Percentiles rank a stretch among this genome's conserved stretches.
These are phyloP conservation scores for Xylaria sp. DNA, from an alignment of 2,329 filamentous ascomycete species.

Conservation along the genomic window DNA sequence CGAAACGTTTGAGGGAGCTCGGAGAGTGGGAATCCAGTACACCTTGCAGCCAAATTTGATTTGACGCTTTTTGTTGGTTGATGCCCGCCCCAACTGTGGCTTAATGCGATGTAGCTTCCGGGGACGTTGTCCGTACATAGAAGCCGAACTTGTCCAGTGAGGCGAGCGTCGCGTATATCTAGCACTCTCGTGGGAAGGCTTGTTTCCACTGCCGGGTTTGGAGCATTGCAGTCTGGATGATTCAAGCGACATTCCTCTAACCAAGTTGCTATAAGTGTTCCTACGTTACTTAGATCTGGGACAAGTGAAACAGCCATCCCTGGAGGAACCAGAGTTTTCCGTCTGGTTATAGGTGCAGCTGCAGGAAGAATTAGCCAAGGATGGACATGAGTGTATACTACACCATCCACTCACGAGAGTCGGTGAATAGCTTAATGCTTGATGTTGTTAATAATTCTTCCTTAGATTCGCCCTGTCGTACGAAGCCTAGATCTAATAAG, in stretches of 20 bases:
- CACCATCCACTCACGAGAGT: not conserved
- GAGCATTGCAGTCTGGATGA: conserved; percentile 9
- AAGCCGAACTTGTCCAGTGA: conserved; percentile 7
- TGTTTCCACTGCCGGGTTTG: not conserved
- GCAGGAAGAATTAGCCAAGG: not conserved
- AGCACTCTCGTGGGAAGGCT: conserved; percentile 17
- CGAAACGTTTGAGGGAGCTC: conserved; percentile 20
- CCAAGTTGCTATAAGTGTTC: not conserved
- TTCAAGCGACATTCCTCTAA: not conserved
- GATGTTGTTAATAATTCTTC: not conserved
- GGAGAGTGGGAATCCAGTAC: conserved; percentile 8
- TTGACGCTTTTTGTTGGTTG: conserved; percentile 14
- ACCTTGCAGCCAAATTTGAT: conserved; percentile 20
- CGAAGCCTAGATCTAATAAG: not conserved
- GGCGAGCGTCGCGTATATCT: conserved; percentile 2
- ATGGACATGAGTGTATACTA: not conserved
- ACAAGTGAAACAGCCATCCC: not conserved
- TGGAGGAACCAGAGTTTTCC: not conserved
- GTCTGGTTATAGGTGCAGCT: not conserved
- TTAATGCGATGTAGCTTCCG: conserved; percentile 23
- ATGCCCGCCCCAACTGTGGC: conserved; percentile 20
- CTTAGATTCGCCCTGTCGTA: not conserved
- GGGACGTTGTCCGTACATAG: not conserved
- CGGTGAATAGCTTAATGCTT: not conserved
- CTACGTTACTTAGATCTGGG: not conserved